Percentiles rank a stretch among this genome's conserved stretches.
Evolutionary conservation across 129 eudicot genomes (phyloP).

Genomic region (Daucus carota): DH1_v3.0 NC_030382.2:58734501-58735000

Average conservation of each 20-base stretch:
- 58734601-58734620: background rate
- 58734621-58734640: background rate
- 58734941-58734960: constrained; percentile 48
- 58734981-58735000: constrained; percentile 24
- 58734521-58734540: constrained; percentile 23
- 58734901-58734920: constrained; percentile 58
- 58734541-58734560: constrained; percentile 19
- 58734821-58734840: constrained; percentile 16
- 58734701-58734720: background rate
- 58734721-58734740: background rate
- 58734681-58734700: constrained; percentile 9
- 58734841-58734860: constrained; percentile 44
- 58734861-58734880: constrained; percentile 42
- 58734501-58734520: constrained; percentile 14
- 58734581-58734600: constrained; percentile 22
- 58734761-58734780: constrained; percentile 31
- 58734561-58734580: constrained; percentile 22
- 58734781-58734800: constrained; percentile 39
- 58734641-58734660: constrained; percentile 13
- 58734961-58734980: constrained; percentile 62
- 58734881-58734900: constrained; percentile 33
- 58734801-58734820: constrained; percentile 55
- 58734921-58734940: constrained; percentile 54
- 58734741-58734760: constrained; percentile 15
- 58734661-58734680: constrained; percentile 24